Percentiles rank a stretch among this genome's conserved stretches.
These are phyloP conservation scores for Sequoiadendron giganteum DNA, from an alignment of 75 land plant genomes.

Conservation along the genomic window DNA sequence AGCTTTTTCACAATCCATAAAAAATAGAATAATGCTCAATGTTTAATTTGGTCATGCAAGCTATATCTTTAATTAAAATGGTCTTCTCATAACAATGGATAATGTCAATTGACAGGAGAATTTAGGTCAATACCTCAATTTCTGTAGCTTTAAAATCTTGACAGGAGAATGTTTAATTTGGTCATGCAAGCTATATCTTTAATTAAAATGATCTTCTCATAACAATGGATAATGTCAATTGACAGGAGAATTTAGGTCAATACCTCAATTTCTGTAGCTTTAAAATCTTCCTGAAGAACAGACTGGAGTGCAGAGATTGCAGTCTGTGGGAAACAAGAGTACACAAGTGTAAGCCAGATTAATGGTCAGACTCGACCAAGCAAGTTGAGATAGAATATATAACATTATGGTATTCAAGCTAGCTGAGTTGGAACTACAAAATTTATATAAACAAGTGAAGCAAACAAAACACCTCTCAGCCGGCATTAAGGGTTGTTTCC, in stretches of 20 bases:
- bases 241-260: not conserved
- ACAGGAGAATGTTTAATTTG: not conserved
- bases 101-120: not conserved
- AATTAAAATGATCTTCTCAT: not conserved
- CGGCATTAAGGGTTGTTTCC: not conserved
- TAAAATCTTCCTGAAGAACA: slow-evolving; percentile 86
- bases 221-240: not conserved
- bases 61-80: not conserved
- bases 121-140: slow-evolving; percentile 60
- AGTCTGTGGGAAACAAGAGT: slow-evolving; percentile 36
- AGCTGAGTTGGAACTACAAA: not conserved
- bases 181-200: too few species aligned
- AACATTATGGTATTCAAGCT: not conserved
- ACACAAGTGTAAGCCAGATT: not conserved
- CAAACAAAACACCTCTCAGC: not conserved
- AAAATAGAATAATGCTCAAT: not conserved
- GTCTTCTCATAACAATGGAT: not conserved
- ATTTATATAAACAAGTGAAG: not conserved
- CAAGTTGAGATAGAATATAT: not conserved
- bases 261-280: slow-evolving; percentile 92
- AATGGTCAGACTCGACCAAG: not conserved
- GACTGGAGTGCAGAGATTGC: slow-evolving; percentile 89
- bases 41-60: not conserved
- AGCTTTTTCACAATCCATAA: not conserved
- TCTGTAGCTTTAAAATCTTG: slow-evolving; percentile 90